Base-by-base conservation (phyloP, 345 rosid genomes). In the Draba incana region DNA sequence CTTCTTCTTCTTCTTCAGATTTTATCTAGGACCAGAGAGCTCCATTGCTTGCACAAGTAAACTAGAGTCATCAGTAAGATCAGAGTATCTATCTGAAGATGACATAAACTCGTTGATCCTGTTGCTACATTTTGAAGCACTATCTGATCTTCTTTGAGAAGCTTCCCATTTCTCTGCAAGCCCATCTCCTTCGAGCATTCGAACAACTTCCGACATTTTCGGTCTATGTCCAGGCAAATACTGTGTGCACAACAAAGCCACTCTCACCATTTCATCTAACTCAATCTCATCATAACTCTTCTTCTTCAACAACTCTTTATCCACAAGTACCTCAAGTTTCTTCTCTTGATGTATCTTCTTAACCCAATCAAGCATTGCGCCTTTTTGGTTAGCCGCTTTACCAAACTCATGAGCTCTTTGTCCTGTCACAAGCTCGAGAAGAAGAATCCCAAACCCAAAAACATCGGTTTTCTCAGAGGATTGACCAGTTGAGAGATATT, bases 121-220 rank as follows among this genome's bases (percentile, higher is more conserved):
- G 70, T 78, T 82, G 69, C 83, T 64, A 49, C 56, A 63, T 42
- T 49, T 69, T 61, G 86, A 87, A 33, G 73, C 69, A 64, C 85
- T 73, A 45, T 93, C 99, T 38, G 77, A 83, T 75, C 76, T 85
- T 57, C 76, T 85, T 57, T 90, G 99, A 55, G 99, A 86, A 72
- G 95, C 99, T 83, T 93, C 99, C 99, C 99, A 93, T 81, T 82
- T 89, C 69, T 93, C 99, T 6, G 92, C 99, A 1, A 93, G 85
- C 0, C 99, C 99, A 53, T 93, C 99, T 13, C 99, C 99, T 85
- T 93, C 99, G 0, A 93, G 96, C 99, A 93, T 93, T 64, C 97
- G 78, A 38, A 93, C 96, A 50, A 90, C 99, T 79, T 93, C 99
- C 0, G 95, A 93, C 97, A 90, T 93, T 71, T 87, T 90, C 0